Evolutionary conservation across 2,329 filamentous ascomycete genomes (phyloP).

Genomic region (Botrytis cinerea): DNA sequence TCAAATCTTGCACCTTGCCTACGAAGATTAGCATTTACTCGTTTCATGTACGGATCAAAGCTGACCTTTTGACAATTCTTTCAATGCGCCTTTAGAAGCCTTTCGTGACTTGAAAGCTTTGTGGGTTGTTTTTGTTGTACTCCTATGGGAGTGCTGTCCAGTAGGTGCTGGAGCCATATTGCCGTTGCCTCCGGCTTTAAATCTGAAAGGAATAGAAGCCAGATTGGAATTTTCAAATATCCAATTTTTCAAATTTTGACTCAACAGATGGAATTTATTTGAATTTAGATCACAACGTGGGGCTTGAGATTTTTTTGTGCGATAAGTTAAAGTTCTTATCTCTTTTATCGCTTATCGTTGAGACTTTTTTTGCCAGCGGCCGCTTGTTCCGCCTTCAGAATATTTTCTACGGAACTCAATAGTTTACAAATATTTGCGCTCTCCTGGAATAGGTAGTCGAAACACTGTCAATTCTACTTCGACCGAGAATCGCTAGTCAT

Average conservation of each 20-base stretch:
- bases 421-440: conserved; percentile 19
- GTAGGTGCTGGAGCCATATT: conserved; percentile 72
- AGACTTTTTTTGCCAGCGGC: conserved; percentile 1
- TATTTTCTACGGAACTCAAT: not conserved
- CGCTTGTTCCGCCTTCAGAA: not conserved
- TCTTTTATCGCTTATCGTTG: conserved; percentile 25
- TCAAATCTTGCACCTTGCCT: conserved; percentile 80
- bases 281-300: conserved; percentile 17
- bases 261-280: not conserved
- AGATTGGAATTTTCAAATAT: conserved; percentile 47
- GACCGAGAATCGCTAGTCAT: not conserved
- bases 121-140: conserved; percentile 84
- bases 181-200: conserved; percentile 70
- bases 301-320: conserved; percentile 24
- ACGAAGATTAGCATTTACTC: conserved; percentile 27
- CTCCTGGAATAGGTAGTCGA: not conserved
- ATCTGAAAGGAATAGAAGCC: conserved; percentile 78
- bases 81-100: conserved; percentile 82
- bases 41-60: conserved; percentile 16
- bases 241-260: conserved; percentile 12
- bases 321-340: conserved; percentile 27
- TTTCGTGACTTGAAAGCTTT: conserved; percentile 94
- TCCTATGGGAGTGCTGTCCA: conserved; percentile 79
- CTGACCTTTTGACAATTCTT: conserved; percentile 80
- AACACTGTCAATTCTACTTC: not conserved